Conservation (phyloP, 768 basidiomycete species). For the Lentinula detonsa region DNA sequence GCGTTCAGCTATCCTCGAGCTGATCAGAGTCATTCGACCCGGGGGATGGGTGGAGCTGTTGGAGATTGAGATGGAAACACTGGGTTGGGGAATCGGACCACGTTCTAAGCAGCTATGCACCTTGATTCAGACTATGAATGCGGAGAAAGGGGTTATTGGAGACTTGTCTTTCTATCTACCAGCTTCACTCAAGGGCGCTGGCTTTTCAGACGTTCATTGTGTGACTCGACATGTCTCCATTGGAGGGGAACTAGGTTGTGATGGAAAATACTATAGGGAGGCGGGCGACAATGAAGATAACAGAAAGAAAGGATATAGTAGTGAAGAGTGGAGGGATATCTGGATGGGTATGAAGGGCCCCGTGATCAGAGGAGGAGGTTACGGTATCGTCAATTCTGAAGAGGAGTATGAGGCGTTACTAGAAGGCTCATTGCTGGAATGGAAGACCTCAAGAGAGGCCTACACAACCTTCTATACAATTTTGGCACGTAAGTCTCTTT, state of each 20-base stretch:
- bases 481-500: background rate
- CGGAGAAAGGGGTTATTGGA: background rate
- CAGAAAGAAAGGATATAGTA: background rate
- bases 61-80: background rate
- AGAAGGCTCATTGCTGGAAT: background rate
- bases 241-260: background rate
- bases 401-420: background rate
- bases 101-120: background rate
- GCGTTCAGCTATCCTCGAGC: background rate
- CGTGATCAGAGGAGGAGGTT: background rate
- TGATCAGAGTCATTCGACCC: background rate
- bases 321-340: background rate
- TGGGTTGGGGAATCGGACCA: background rate
- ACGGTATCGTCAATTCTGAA: background rate
- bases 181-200: background rate
- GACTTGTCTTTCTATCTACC: background rate
- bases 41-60: background rate
- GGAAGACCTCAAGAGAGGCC: background rate
- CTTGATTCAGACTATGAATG: background rate
- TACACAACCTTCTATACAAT: background rate
- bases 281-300: background rate
- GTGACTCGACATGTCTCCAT: background rate
- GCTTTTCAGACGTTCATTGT: background rate
- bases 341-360: background rate
- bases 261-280: background rate